A percentile compares a stretch with the other conserved stretches of the same genome.
phyloP scores from a whole-genome alignment of 495 filamentous ascomycete species.

The Aspergillus bridgeri region DNA sequence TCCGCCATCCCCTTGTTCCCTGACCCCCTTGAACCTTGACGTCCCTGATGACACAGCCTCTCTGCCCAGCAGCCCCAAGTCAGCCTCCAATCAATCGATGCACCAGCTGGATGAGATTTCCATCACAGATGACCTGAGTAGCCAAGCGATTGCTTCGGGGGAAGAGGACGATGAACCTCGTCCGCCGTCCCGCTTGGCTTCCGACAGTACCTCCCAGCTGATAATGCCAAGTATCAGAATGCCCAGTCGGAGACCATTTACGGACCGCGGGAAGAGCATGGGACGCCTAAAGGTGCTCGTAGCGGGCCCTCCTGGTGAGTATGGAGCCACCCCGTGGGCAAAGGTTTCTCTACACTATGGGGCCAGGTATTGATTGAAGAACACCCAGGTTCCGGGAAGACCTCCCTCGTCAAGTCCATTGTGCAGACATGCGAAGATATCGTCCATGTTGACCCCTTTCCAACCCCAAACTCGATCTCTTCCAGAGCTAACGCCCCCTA shows the following conservation, averaged over 20 bases:
- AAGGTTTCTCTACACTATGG: neutral
- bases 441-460: conserved; percentile 85
- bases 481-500: conserved; percentile 26
- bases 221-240: conserved; percentile 98
- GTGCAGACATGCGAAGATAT: conserved; percentile 95
- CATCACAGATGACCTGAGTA: conserved; percentile 47
- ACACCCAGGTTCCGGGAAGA: conserved; percentile 68
- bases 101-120: conserved; percentile 50
- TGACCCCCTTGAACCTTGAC: conserved; percentile 44
- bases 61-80: conserved; percentile 52
- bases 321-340: neutral
- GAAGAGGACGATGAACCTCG: conserved; percentile 40
- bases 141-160: conserved; percentile 47
- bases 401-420: conserved; percentile 87
- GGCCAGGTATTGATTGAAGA: conserved; percentile 4
- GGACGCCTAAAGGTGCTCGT: conserved; percentile 85
- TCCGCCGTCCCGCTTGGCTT: conserved; percentile 22
- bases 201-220: conserved; percentile 70
- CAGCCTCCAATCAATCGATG: conserved; percentile 46
- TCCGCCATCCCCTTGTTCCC: conserved; percentile 34
- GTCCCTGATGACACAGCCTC: conserved; percentile 43
- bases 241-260: conserved; percentile 91
- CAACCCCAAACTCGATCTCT: conserved; percentile 22
- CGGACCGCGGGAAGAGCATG: conserved; percentile 76
- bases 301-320: conserved; percentile 75